Base-by-base conservation (phyloP, 192 early-diverging fungal species). In the Fimicolochytrium jonesii region DNA sequence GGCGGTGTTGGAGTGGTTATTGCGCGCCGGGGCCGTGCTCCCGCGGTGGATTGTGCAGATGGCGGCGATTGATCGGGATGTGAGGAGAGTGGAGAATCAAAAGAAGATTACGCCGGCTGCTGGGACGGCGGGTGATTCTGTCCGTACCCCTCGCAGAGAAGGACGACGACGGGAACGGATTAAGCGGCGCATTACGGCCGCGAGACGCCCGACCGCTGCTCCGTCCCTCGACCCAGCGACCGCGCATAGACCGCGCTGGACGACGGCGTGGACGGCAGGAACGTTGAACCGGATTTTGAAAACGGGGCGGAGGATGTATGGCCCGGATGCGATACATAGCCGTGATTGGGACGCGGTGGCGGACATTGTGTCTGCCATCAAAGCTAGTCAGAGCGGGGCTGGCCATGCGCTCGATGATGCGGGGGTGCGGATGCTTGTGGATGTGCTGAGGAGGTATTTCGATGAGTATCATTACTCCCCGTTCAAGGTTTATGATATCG, bases 11-110 rank as follows among this genome's bases (percentile, higher is more conserved):
- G 46, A 61, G 3, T 4, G n/a, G 0, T 34, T 61, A 9, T 17
- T 61, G 11, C 45, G 59, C 13, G 7, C n/a, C 6, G 29, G 46
- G 7, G 46, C 59, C 26, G n/a, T n/a, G 25, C 31, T 61, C 0
- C 59, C 59, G 11, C 29, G 59, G 0, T 61, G 59, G 59, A 25
- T 61, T 6, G 59, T 51, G 6, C 59, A 61, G 25, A 6, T 61
- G 13, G 59, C 59, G 4, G 31, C 18, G 9, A 61, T 61, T 51
- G 45, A 49, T 37, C 26, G 47, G 0, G 43, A 47, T 17, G 35
- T 61, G 25, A 25, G 46, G 5, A 25, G 59, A 4, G 0, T 61
- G 59, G 59, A 23, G n/a, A 49, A 50, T 5, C 47, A 47, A 17
- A 41, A 6, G 0, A 34, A n/a, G n/a, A n/a, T n/a, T n/a, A n/a